Percentiles rank a stretch among this genome's conserved stretches.
These are phyloP conservation scores for Paramyrothecium roridum DNA, from an alignment of 2,329 filamentous ascomycete species.

Conservation along the genomic window DNA sequence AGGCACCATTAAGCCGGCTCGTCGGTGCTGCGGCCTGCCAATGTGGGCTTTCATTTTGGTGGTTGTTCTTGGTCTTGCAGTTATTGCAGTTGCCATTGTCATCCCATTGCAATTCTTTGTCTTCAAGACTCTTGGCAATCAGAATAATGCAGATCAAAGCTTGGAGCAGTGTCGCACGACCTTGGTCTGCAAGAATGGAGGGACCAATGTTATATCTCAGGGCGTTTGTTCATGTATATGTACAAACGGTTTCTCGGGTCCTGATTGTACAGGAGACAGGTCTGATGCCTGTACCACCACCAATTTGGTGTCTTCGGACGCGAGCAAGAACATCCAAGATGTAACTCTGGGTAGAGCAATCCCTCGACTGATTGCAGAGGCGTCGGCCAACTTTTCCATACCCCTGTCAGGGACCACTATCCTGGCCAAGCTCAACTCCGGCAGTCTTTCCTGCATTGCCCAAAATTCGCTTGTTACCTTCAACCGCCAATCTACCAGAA, in stretches of 20 bases:
- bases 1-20: slow-evolving; percentile 32
- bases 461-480: slow-evolving; percentile 90
- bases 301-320: slow-evolving; percentile 36
- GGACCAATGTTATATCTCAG: slow-evolving; percentile 67
- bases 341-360: slow-evolving; percentile 81
- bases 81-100: slow-evolving; percentile 78
- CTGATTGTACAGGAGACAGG: slow-evolving; percentile 45
- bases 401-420: slow-evolving; percentile 68
- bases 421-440: slow-evolving; percentile 71
- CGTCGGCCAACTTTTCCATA: slow-evolving; percentile 69
- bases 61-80: slow-evolving; percentile 61
- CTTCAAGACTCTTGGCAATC: slow-evolving; percentile 44
- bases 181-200: slow-evolving; percentile 74
- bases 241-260: slow-evolving; percentile 76
- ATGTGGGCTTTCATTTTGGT: slow-evolving; percentile 71
- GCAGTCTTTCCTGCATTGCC: slow-evolving; percentile 73
- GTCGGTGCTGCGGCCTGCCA: slow-evolving; percentile 81
- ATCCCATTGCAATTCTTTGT: slow-evolving; percentile 69
- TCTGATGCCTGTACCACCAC: slow-evolving; percentile 52
- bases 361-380: slow-evolving; percentile 66
- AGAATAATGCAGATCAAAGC: slow-evolving; percentile 30
- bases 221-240: slow-evolving; percentile 82
- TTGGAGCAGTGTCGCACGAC: slow-evolving; percentile 55
- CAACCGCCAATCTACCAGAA: slow-evolving; percentile 49
- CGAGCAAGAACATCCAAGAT: slow-evolving; percentile 45